Evolutionary conservation across 2,329 filamentous ascomycete genomes (phyloP), one percentile per base, ranked within the genome.

Genomic region (Penicillium freii): DNA sequence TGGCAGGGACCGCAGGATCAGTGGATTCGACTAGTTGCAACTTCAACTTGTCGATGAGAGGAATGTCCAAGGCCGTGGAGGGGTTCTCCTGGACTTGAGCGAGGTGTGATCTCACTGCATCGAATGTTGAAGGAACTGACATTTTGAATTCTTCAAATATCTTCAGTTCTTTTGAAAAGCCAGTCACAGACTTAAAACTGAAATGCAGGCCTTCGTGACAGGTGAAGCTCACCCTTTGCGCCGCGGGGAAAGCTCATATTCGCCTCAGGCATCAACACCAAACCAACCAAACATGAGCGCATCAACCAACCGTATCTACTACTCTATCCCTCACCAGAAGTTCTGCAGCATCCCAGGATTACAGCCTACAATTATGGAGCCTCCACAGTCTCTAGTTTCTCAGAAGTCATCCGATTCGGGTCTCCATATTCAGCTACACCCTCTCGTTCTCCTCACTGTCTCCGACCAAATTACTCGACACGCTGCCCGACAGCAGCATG

Each of bases 381-480:
- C 73, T 11, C 39, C 63, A 19, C 87, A 86, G 66, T 78, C 85
- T 52, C 81, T 90, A 60, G 72, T 91, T 46, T 90, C 87, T 6
- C 81, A 80, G 57, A 88, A 86, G 75, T 82, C 85, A 5, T 85
- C 85, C 42, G 90, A 94, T 74, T 88, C 87, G 21, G 85, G 86
- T 50, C 85, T 95, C 44, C 88, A 91, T 63, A 86, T 92, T 55
- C 86, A 92, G 66, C 85, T 99, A 19, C 94, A 99, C 70, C 94
- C 94, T 27, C 87, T 99, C 48, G 92, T 96, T 51, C 88, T 97
- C 64, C 90, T 99, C 77, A 95, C 90, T 63, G 94, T 99, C 69
- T 96, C 93, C 66, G 94, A 99, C 76, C 95, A 96, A 74, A 92
- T 97, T 73, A 96, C 93, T 57, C 86, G 94, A 59, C 92, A 96